Evolutionary conservation across 2,329 filamentous ascomycete species (phyloP), one percentile per base, ranked within the genome.

Genomic region (Diaporthe sp.): DNA sequence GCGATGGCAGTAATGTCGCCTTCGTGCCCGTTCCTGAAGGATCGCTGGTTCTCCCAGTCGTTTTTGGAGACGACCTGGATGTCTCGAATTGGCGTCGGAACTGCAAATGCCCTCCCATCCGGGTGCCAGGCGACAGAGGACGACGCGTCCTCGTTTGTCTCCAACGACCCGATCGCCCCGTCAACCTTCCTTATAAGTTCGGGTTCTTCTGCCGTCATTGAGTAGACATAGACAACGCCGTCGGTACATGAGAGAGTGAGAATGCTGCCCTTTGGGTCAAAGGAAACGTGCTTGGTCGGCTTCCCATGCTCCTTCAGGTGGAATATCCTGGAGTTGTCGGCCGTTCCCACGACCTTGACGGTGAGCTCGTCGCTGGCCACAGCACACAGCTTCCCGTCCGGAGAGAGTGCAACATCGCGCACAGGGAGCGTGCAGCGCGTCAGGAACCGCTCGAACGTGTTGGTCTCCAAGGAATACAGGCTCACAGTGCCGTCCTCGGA

Each of bases 401-500:
- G 90, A 3, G 95, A 96, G 19, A 99, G 87, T 5, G 94, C 92
- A 72, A 99, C 88, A 82, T 98, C 95, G 80, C 97, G 91, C 44
- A 98, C 91, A 0, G 97, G 95, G 3, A 98, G 87, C n/a, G 95
- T 93, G 75, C 93, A 94, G 78, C 97, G 92, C 37, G 95, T 90
- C 69, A 99, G 90, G 78, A 97, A 94, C 76, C 93, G 92, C 77
- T 98, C 94, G 85, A 97, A 95, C 39, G 88, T 84, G 80, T 93
- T 92, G 3, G 91, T 91, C 74, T 91, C 88, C 68, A 98, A 89
- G n/a, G 94, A 94, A 87, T 97, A 99, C 80, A 95, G 92, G 87
- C 94, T 98, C 80, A 99, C 95, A n/a, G 94, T 97, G 81, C 97
- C 97, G 85, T 98, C 96, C 84, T 99, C 96, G 28, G 95, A 94